Evolutionary conservation across 768 basidiomycete species (phyloP), one percentile per base, ranked within the genome.

Genomic region (Clitopilus passeckerianus): DNA sequence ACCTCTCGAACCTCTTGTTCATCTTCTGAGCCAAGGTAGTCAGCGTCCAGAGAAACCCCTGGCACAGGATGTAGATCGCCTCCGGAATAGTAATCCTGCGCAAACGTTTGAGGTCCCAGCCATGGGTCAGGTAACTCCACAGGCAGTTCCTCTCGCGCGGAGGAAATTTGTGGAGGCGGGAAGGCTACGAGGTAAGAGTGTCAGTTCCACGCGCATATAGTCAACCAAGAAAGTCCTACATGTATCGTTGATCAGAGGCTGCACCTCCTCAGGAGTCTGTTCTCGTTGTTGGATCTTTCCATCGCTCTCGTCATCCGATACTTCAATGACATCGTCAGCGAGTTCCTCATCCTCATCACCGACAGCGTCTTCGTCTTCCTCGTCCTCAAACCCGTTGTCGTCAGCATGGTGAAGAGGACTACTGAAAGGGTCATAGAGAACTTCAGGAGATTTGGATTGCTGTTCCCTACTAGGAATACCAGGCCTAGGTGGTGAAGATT

Each of bases 91-190:
- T 69, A 73, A 53, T 76, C 75, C 62, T 76, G 67, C 0, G 75
- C 75, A 59, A 70, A 72, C n/a, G 55, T 70, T 56, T 64, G 63
- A 15, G 72, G 71, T 14, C 70, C 71, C 54, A 63, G 64, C 75
- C 75, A 76, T 27, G 71, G 71, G 62, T 75, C 71, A 20, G 63
- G 69, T n/a, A 75, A 66, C 46, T 75, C 69, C 10, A 73, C 61
- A 18, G 59, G 65, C 9, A 9, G 14, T 18, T 63, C 63, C 7
- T 33, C 34, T 24, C 60, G 43, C 20, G 53, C n/a, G 64, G n/a
- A 70, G 65, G 27, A 66, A 61, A 44, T 68, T 68, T 23, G 67
- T 71, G 71, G 57, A 52, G 58, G 54, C 7, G 60, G 58, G 52
- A 57, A 63, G 16, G 58, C 58, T 66, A 9, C n/a, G 37, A 5